Base-by-base conservation (phyloP, 2,329 filamentous ascomycete species). In the Scedosporium aurantiacum region DNA sequence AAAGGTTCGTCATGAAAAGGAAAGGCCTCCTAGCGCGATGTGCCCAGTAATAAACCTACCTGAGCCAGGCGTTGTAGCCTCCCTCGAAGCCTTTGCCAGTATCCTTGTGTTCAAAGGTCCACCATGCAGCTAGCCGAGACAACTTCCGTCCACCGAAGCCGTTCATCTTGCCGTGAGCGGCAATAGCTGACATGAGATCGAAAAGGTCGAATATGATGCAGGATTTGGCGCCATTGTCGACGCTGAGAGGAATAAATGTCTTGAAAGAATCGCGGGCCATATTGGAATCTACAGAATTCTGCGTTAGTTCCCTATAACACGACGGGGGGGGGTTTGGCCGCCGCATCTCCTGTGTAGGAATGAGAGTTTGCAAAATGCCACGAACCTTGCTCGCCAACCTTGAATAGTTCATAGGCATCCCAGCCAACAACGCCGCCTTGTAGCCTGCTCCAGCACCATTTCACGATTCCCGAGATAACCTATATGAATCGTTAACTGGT, bases 361-460 rank as follows among this genome's bases (percentile, higher is more conserved):
- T 87, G 4, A 94, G 96, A 75, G 97, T 94, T 96, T 71, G 14
- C 7, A 3, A 18, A 27, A 12, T 18, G 50, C 21, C 47, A 62
- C 74, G 57, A 82, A 95, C 91, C 91, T 79, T 88, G 84, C 77
- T 99, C 94, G 71, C 94, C 94, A 66, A 95, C 87, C 69, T 89
- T 91, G 80, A 99, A 99, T 23, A 96, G 82, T 72, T 97, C 92
- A 71, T 99, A 99, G 50, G 91, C 91, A 69, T 97, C 91, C 94
- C 94, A 97, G 62, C 91, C 91, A 41, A 99, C 92, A 14, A 99
- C 86, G 69, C 94, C 94, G 63, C 91, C 91, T 50, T 88, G 85
- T 58, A 99, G 79, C 75, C 94, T 85, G 72, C 90, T 92, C 94
- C 94, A 99, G 74, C 93, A 97, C 94, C 94, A 99, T 78, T 97